Conservation (phyloP, 2,329 filamentous ascomycete species). For the Stenocarpella maydis region DNA sequence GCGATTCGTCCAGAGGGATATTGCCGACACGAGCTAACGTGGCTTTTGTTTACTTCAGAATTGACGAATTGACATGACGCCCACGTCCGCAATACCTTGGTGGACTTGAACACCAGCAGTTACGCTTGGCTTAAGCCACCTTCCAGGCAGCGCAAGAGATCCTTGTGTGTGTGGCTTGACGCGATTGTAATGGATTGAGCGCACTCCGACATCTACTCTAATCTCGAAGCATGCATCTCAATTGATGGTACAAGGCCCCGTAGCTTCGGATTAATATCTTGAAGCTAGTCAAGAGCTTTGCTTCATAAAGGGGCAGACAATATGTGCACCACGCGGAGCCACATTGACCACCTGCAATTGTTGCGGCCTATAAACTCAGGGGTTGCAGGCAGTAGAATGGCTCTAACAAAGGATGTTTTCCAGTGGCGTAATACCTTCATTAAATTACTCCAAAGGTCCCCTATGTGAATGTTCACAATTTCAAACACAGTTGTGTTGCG, state of each 20-base stretch:
- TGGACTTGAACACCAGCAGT: too few species aligned
- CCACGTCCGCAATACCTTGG: too few species aligned
- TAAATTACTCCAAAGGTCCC: too few species aligned
- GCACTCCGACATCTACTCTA: neutral
- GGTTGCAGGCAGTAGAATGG: neutral
- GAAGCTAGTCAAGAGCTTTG: neutral
- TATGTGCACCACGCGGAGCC: neutral
- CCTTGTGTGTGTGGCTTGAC: neutral
- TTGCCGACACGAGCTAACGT: neutral
- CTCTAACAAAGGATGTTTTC: too few species aligned
- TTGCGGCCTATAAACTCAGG: too few species aligned
- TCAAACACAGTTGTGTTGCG: too few species aligned
- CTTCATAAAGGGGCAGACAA: neutral
- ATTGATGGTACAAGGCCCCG: neutral
- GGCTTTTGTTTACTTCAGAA: neutral
- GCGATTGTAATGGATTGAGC: neutral
- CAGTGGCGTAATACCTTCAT: neutral
- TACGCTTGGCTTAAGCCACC: too few species aligned
- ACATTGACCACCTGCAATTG: too few species aligned
- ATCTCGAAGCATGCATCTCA: neutral
- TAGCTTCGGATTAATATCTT: neutral
- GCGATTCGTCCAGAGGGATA: neutral
- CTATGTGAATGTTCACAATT: neutral
- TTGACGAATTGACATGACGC: neutral
- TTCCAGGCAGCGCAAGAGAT: neutral